Evolutionary conservation across 2,329 filamentous ascomycete genomes (phyloP).

Genomic region (Coniochaeta pulveracea): DNA sequence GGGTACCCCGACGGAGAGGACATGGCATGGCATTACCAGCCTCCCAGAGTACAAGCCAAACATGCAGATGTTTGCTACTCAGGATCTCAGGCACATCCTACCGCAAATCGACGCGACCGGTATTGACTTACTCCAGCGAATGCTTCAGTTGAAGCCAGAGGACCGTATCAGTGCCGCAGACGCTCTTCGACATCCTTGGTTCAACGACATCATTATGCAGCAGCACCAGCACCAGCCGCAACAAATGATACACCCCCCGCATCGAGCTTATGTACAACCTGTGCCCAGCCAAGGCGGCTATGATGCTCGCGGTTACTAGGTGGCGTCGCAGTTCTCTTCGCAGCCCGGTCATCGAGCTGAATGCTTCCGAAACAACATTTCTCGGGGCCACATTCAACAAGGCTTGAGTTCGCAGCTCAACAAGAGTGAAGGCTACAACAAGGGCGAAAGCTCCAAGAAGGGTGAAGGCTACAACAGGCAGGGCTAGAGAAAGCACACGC

Average conservation of each 20-base stretch:
- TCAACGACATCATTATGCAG: slow-evolving; percentile 58
- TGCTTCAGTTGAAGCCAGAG: slow-evolving; percentile 89
- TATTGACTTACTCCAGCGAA: slow-evolving; percentile 75
- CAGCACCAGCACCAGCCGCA: slow-evolving; percentile 32
- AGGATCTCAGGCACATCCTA: slow-evolving; percentile 76
- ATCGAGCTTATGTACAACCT: slow-evolving; percentile 22
- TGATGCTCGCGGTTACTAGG: slow-evolving; percentile 14
- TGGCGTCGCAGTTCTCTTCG: too few species aligned
- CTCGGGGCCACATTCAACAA: too few species aligned
- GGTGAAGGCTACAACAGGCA: too few species aligned
- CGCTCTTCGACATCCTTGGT: slow-evolving; percentile 87
- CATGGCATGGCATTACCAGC: slow-evolving; percentile 89
- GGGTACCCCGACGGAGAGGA: slow-evolving; percentile 91
- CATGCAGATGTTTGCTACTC: slow-evolving; percentile 88
- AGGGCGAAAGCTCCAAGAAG: too few species aligned
- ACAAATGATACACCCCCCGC: slow-evolving; percentile 19
- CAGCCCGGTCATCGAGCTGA: too few species aligned
- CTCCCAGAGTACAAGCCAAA: slow-evolving; percentile 97
- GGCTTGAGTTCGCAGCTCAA: too few species aligned
- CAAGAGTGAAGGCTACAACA: too few species aligned
- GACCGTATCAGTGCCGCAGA: slow-evolving; percentile 80
- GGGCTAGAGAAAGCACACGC: too few species aligned
- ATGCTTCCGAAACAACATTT: too few species aligned
- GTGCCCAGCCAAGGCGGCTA: slow-evolving; percentile 23
- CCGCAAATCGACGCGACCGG: slow-evolving; percentile 83